phyloP scores from a whole-genome alignment of 2,329 filamentous ascomycete species.

The Epichloe uncinata region DNA sequence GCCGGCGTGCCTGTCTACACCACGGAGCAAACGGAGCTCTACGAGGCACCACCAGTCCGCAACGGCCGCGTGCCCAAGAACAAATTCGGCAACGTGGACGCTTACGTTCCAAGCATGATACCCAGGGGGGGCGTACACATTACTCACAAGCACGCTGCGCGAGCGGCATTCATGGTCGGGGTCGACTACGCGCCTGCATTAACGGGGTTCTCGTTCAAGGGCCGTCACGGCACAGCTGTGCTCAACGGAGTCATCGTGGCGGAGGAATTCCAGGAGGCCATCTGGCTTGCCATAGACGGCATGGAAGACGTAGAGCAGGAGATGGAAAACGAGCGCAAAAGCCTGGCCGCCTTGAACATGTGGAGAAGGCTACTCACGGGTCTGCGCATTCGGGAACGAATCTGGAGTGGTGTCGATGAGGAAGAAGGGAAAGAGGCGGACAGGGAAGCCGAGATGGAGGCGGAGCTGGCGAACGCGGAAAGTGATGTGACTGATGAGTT shows the following conservation, averaged over 20 bases:
- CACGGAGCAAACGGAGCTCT: conserved; percentile 55
- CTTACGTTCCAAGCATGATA: conserved; percentile 87
- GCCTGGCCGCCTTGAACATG: conserved; percentile 58
- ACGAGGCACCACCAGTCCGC: conserved; percentile 62
- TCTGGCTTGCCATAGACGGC: conserved; percentile 54
- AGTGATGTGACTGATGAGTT: conserved; percentile 31
- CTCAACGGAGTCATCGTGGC: conserved; percentile 68
- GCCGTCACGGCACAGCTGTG: conserved; percentile 74
- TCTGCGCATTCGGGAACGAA: conserved; percentile 60
- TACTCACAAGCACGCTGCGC: conserved; percentile 41
- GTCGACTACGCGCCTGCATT: conserved; percentile 85
- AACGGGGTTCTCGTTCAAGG: conserved; percentile 79
- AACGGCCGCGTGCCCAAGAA: conserved; percentile 75
- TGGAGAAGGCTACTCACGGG: conserved; percentile 58
- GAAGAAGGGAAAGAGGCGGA: conserved; percentile 30
- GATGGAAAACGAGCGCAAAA: conserved; percentile 54
- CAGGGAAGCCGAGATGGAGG: conserved; percentile 23
- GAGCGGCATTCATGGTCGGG: conserved; percentile 61
- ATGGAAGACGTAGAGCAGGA: conserved; percentile 53
- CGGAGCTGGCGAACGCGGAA: conserved; percentile 20
- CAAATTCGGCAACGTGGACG: conserved; percentile 83
- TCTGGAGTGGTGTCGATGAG: conserved; percentile 45
- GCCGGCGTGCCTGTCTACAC: conserved; percentile 46
- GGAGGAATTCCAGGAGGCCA: conserved; percentile 54
- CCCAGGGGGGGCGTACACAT: conserved; percentile 67